A percentile compares a stretch with the other conserved stretches of the same genome.
These are phyloP conservation scores for Solidago caesia DNA, from an alignment of 129 eudicot species.

Conservation along the genomic window DNA sequence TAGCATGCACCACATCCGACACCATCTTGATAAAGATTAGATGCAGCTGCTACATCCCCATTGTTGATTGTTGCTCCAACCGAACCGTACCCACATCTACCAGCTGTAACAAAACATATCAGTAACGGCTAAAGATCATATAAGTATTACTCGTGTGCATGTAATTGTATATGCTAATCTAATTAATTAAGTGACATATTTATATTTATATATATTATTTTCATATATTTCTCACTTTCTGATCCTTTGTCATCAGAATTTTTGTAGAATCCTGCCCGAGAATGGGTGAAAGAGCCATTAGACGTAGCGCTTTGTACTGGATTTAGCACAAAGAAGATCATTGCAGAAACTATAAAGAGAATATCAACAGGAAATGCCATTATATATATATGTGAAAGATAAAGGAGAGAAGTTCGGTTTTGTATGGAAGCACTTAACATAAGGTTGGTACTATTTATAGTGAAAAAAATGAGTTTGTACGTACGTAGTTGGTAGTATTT, in stretches of 20 bases:
- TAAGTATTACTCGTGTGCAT: background rate
- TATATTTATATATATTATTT: background rate
- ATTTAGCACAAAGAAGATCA: slow-evolving; percentile 36
- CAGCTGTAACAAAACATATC: slow-evolving; percentile 44
- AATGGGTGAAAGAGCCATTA: slow-evolving; percentile 55
- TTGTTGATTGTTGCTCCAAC: slow-evolving; percentile 73
- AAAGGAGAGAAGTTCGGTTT: slow-evolving; percentile 34
- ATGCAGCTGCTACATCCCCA: slow-evolving; percentile 75
- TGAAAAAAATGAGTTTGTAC: slow-evolving; percentile 1
- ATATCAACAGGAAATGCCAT: slow-evolving; percentile 41
- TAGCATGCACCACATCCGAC: slow-evolving; percentile 89
- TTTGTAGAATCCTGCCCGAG: slow-evolving; percentile 72
- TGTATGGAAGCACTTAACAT: slow-evolving; percentile 35
- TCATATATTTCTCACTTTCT: slow-evolving; percentile 49
- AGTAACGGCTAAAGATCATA: background rate
- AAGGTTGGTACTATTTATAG: slow-evolving; percentile 46
- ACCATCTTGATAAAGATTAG: slow-evolving; percentile 73
- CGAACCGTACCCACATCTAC: slow-evolving; percentile 68
- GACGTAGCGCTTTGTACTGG: slow-evolving; percentile 43
- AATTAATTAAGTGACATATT: background rate
- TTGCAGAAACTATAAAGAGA: slow-evolving; percentile 34
- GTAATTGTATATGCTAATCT: background rate
- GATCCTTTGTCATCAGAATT: slow-evolving; percentile 75
- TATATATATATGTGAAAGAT: slow-evolving; percentile 3
- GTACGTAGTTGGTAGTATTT: slow-evolving; percentile 22